Evolutionary conservation across 2,329 filamentous ascomycete genomes (phyloP), one percentile per base, ranked within the genome.

Genomic region (Diaporthe sp.): DNA sequence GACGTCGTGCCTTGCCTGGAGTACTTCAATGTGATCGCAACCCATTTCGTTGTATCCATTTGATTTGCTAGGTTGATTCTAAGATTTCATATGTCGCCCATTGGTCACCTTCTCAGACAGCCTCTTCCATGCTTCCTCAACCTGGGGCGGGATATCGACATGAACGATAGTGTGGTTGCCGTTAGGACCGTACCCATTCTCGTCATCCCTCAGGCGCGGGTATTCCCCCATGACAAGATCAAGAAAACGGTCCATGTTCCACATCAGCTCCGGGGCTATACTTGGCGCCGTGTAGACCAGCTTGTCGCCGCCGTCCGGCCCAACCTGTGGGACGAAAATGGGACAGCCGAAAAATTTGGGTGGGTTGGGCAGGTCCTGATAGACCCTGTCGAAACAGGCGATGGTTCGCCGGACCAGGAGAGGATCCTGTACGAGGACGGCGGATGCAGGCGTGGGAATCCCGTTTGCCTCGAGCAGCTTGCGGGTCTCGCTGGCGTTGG

Each of bases 401-500:
- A 67, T 42, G 22, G 62, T 67, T 13, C 62, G 42, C 13, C 62
- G 31, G 2, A 67, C 28, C 62, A 67, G 37, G 3, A 42, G 46
- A 3, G 62, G 62, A 5, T 67, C 62, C 13, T 67, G 62, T 1
- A 67, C 62, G 19, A 67, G 25, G 44, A 67, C 44, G 19, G 44
- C 44, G 5, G 62, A 67, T 4, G 22, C 19, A 17, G 62, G 62
- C 7, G 44, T 51, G 17, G 62, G 44, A 10, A 51, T 6, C 0
- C 44, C 62, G 28, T 22, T 51, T 7, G 42, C 62, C 22, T 67
- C 62, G 28, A 67, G 62, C 19, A 67, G 62, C 44, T 34, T 67
- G 62, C 62, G 62, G 25, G 62, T 51, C 44, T 67, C 62, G 22
- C 19, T 49, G 44, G 62, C 62, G 44, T 67, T 67, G 19, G 62